Evolutionary conservation across 2,329 filamentous ascomycete species (phyloP), one percentile per base, ranked within the genome.

Genomic region (Fonsecaea nubica): DNA sequence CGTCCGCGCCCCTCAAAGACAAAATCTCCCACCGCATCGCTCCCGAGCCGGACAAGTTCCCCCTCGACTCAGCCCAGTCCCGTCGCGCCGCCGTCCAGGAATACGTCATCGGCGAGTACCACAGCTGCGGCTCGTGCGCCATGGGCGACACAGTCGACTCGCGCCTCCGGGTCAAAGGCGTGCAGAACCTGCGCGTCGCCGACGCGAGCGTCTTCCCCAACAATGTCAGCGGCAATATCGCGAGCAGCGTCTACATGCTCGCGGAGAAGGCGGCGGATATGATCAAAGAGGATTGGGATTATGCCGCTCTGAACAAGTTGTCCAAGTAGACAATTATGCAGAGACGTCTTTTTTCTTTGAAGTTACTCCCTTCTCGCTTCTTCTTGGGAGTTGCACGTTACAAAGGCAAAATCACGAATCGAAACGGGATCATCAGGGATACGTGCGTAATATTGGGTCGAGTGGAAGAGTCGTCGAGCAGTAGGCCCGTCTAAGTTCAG

Each of bases 141-240:
- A 81, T 80, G 77, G 79, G 79, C 0, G 74, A 73, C 57, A 77
- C 79, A 1, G 66, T 80, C 8, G 77, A 79, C 62, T 65, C 63
- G 21, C 67, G 73, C 12, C 73, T 72, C 10, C 69, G 67, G 38
- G 76, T 77, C 4, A 72, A 70, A 57, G 77, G 77, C 6, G 74
- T 77, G 10, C 30, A 72, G 15, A 69, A 73, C 6, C 63, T 79
- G 58, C 66, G 77, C 2, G 77, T 79, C 5, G 76, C 78, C 4
- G 77, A 80, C 67, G 76, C 76, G 0, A 75, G 72, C 52, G 64
- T 70, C 1, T 77, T 79, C 53, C 72, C 76, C 0, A 74, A 74
- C 35, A 72, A 76, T 45, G 70, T 75, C 10, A 71, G 70, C n/a
- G 75, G 76, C 9, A 76, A 77, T 64, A 74, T 75, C 50, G 55